Evolutionary conservation across 305 asterid genomes (phyloP).

Genomic region (Fraxinus sp.): DNA sequence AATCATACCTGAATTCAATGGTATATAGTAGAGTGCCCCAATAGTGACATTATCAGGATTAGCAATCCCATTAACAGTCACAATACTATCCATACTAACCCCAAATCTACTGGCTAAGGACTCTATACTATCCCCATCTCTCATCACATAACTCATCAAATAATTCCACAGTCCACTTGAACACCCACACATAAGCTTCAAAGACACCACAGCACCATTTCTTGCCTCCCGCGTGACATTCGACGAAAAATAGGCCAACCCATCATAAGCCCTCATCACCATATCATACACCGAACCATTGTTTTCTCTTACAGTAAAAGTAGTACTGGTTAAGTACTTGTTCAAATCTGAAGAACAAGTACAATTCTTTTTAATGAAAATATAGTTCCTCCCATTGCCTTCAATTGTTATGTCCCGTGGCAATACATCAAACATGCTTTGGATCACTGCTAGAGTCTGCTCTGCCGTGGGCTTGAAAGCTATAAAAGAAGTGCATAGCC

Average conservation of each 20-base stretch:
- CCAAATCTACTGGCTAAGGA: slow-evolving; percentile 92
- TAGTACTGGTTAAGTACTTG: slow-evolving; percentile 67
- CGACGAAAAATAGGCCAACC: slow-evolving; percentile 72
- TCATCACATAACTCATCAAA: slow-evolving; percentile 86
- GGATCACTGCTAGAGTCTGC: slow-evolving; percentile 57
- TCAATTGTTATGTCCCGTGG: slow-evolving; percentile 67
- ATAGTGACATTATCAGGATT: slow-evolving; percentile 85
- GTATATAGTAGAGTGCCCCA: slow-evolving; percentile 76
- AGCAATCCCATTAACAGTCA: slow-evolving; percentile 60
- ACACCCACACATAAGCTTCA: slow-evolving; percentile 85
- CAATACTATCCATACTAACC: slow-evolving; percentile 95
- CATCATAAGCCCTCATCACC: slow-evolving; percentile 67
- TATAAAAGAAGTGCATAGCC: slow-evolving; percentile 79
- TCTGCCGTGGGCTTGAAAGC: slow-evolving; percentile 74
- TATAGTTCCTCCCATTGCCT: slow-evolving; percentile 69
- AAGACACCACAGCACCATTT: slow-evolving; percentile 75
- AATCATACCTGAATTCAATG: slow-evolving; percentile 73
- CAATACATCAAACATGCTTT: slow-evolving; percentile 93
- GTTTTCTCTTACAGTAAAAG: slow-evolving; percentile 65
- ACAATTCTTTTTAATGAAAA: slow-evolving; percentile 84
- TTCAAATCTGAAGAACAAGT: slow-evolving; percentile 60
- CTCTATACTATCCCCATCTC: slow-evolving; percentile 77
- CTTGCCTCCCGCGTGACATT: slow-evolving; percentile 68
- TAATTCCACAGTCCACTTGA: slow-evolving; percentile 95
- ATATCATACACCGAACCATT: slow-evolving; percentile 70